Base-by-base conservation (phyloP, 208 protist species). In the Trypanosoma melophagium region DNA sequence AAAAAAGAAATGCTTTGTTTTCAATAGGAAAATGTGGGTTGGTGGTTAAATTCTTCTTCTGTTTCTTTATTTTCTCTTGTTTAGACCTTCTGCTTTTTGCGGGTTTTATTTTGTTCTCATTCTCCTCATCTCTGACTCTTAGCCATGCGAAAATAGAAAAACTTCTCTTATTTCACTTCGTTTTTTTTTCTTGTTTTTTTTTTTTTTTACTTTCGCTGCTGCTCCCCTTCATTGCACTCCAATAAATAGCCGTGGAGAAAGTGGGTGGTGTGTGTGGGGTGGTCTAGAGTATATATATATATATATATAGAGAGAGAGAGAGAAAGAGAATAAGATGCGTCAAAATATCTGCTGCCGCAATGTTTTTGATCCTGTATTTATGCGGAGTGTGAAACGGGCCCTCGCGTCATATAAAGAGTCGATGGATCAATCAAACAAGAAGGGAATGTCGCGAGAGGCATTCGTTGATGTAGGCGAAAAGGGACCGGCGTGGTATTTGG, bases 391-490 rank as follows among this genome's bases (percentile, higher is more conserved):
- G 44, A 96, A 96, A 74, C 81, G 86, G 55, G 90, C 87, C 1
- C 60, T 94, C 7, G 77, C 72, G 31, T 79, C 76, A 12, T 96
- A 95, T 69, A 76, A 83, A 24, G 66, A 75, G 4, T 81, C 91
- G 0, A 94, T 94, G 87, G 77, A 95, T 14, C 66, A 77, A 13
- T 82, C 80, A 0, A 56, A 63, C 1, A 75, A 76, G 41, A 90
- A 89, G 49, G 70, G 76, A 1, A 77, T 92, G 47, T 87, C 83
- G 2, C 86, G 89, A 13, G 86, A 96, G 66, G 91, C 91, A 0
- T 95, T 93, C 68, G 87, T 96, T 0, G 91, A 96, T 61, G 83
- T 96, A 40, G 81, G 87, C 58, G 88, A 94, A 17, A 87, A 89
- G 49, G 91, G 91, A 0, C 80, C 91, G 0, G 91, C 91, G 45